Evolutionary conservation across 805 yeast genomes (phyloP).

Genomic region (Candida bentonensis): DNA sequence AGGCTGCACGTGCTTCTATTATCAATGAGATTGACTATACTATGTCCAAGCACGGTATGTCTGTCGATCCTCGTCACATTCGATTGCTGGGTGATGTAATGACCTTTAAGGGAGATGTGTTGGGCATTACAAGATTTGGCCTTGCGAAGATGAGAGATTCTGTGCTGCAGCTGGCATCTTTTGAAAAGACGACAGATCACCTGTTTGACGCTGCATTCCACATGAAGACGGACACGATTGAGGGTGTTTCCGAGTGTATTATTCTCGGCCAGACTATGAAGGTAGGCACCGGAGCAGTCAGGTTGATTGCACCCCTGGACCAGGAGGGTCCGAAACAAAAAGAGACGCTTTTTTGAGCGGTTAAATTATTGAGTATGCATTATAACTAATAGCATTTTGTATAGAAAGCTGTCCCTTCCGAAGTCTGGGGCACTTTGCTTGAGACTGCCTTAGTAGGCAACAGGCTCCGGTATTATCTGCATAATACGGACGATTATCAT

Average conservation of each 20-base stretch:
- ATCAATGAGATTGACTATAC: conserved; percentile 92
- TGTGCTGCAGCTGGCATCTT: conserved; percentile 90
- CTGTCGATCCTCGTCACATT: conserved; percentile 98
- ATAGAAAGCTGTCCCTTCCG: too few species aligned
- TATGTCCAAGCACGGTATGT: conserved; percentile 99
- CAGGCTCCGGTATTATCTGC: too few species aligned
- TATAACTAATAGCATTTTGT: too few species aligned
- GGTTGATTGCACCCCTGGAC: conserved; percentile 32
- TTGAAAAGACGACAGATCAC: conserved; percentile 97
- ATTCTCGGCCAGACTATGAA: conserved; percentile 96
- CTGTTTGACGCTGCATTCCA: conserved; percentile 95
- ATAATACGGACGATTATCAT: too few species aligned
- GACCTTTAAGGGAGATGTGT: conserved; percentile 97
- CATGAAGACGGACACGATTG: conserved; percentile 90
- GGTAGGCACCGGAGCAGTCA: conserved; percentile 94
- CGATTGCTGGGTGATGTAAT: conserved; percentile 95
- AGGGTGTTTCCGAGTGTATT: conserved; percentile 96
- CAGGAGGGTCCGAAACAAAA: conserved; percentile 8
- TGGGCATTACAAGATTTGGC: conserved; percentile 97
- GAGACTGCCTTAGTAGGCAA: too few species aligned
- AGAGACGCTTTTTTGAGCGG: conserved; percentile 12
- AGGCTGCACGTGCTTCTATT: conserved; percentile 91
- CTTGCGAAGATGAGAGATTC: conserved; percentile 97
- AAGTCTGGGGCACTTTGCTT: too few species aligned
- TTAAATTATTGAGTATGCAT: conserved; percentile 3